Percentiles rank a stretch among this genome's conserved stretches.
Conservation (phyloP, 176 grass and related monocot species). For the Aegilops tauschii region DNA sequence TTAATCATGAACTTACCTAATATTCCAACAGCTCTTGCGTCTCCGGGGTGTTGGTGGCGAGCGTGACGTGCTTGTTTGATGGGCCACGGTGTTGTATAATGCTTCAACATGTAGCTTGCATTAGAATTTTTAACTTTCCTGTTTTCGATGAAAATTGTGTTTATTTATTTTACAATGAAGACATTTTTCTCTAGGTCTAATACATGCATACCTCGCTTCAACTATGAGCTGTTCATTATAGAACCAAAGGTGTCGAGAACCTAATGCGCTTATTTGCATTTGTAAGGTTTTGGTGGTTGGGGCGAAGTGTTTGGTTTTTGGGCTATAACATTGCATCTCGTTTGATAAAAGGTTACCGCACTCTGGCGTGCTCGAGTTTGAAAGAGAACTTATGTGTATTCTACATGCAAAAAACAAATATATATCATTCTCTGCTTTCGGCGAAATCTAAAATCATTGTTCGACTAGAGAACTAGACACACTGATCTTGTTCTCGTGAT, state of each 20-base stretch:
- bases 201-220: no score
- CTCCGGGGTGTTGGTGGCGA: not conserved
- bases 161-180: not conserved
- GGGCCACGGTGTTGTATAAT: not conserved
- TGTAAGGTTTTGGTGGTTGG: not conserved
- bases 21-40: no score
- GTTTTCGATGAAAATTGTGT: not conserved
- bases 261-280: not conserved
- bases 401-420: no score
- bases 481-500: not conserved
- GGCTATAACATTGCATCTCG: not conserved
- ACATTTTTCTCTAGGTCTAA: no score
- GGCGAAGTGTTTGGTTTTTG: not conserved
- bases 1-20: no score
- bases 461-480: not conserved
- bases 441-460: not conserved
- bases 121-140: not conserved
- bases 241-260: not conserved
- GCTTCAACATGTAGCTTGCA: rapidly evolving
- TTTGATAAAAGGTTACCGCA: no score
- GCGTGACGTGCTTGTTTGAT: not conserved
- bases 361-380: not conserved
- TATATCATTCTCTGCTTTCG: not conserved
- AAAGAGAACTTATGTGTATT: no score
- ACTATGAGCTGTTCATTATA: no score